Percentiles rank a stretch among this genome's conserved stretches.
These are phyloP conservation scores for Pseudonectria foliicola DNA, from an alignment of 2,329 filamentous ascomycete species.

Conservation along the genomic window DNA sequence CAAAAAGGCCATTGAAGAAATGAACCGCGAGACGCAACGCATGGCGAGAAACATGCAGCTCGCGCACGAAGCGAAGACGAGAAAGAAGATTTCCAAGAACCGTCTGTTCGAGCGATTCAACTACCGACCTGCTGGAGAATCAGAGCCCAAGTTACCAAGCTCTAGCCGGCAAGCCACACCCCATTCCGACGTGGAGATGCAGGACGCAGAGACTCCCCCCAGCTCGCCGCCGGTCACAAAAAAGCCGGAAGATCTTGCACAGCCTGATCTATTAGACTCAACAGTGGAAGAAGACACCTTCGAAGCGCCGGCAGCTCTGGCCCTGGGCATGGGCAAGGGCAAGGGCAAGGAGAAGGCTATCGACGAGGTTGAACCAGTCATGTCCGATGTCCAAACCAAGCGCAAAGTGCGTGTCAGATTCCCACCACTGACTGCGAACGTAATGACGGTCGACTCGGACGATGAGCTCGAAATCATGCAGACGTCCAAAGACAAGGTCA, in stretches of 20 bases:
- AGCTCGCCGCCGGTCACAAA: constrained; percentile 54
- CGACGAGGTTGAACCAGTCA: constrained; percentile 10
- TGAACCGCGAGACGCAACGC: constrained; percentile 89
- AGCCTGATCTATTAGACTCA: constrained; percentile 4
- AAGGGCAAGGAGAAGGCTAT: constrained; percentile 34
- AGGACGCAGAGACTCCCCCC: constrained; percentile 56
- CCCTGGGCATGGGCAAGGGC: constrained; percentile 53
- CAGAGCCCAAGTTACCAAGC: constrained; percentile 35
- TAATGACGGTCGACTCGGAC: constrained; percentile 38
- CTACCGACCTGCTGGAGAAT: constrained; percentile 44
- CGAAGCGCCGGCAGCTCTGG: constrained; percentile 24
- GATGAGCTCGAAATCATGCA: constrained; percentile 59
- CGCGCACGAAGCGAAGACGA: constrained; percentile 80
- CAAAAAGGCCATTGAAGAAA: constrained; percentile 91
- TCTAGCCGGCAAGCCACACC: constrained; percentile 51
- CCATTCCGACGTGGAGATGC: constrained; percentile 45
- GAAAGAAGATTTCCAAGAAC: constrained; percentile 81
- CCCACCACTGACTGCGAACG: constrained; percentile 32
- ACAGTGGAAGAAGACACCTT: constrained; percentile 29
- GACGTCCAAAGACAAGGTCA: constrained; percentile 43
- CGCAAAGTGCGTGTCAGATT: constrained; percentile 47
- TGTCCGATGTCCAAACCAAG: constrained; percentile 27
- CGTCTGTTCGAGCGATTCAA: constrained; percentile 82
- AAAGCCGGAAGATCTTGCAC: constrained; percentile 17
- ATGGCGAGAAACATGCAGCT: constrained; percentile 86